Conservation (phyloP, 1,284 basidiomycete genomes). For the Apiotrichum porosum region DNA sequence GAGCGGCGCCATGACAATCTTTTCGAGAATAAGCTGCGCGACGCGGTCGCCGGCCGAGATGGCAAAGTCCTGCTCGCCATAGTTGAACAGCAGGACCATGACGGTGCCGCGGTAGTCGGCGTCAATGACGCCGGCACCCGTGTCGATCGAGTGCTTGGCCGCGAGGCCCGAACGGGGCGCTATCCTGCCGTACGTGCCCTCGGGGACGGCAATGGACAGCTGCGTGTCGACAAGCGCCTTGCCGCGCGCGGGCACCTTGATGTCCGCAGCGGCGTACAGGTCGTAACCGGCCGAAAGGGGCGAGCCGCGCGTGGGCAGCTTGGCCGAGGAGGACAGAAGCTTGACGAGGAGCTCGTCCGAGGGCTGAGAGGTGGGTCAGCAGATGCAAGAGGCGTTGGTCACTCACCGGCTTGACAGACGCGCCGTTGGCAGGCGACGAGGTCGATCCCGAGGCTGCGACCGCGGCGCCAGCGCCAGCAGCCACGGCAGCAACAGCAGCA, state of each 20-base stretch:
- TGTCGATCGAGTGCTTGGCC: conserved; percentile 94
- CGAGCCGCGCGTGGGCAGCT: conserved; percentile 81
- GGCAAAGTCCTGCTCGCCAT: conserved; percentile 79
- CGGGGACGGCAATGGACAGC: conserved; percentile 84
- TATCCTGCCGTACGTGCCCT: conserved; percentile 90
- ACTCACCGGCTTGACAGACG: background rate
- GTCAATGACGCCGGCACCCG: conserved; percentile 93
- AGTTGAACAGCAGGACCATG: conserved; percentile 93
- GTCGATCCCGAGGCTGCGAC: background rate
- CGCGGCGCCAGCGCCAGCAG: background rate
- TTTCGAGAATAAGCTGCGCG: conserved; percentile 90
- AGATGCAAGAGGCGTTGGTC: background rate
- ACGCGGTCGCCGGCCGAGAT: conserved; percentile 88
- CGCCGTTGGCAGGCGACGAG: background rate
- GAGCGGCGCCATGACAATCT: conserved; percentile 78
- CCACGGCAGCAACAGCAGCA: background rate
- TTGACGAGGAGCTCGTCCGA: conserved; percentile 65
- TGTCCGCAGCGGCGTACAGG: conserved; percentile 80
- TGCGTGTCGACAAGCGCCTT: conserved; percentile 88
- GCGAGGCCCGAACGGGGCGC: conserved; percentile 95
- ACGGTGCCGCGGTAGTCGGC: conserved; percentile 90
- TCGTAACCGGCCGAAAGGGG: conserved; percentile 87
- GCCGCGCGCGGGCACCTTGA: conserved; percentile 72
- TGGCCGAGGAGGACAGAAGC: conserved; percentile 73
- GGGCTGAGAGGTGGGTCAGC: background rate